These are phyloP conservation scores for Pichia sp. DNA, from an alignment of 1,139 yeast genomes.

Conservation along the genomic window DNA sequence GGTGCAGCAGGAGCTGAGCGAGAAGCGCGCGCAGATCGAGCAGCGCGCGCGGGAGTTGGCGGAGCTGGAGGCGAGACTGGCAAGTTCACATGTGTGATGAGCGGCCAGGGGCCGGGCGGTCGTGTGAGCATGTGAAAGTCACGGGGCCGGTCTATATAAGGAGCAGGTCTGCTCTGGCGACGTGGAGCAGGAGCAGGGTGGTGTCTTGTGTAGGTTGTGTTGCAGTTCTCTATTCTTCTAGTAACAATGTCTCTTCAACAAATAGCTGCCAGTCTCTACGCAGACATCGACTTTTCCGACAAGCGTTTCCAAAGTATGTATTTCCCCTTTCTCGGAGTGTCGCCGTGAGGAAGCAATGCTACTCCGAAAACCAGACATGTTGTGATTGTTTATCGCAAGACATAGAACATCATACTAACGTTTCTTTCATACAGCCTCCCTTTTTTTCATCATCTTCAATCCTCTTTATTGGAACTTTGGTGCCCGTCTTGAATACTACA, in stretches of 20 bases:
- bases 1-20: slow-evolving; percentile 82
- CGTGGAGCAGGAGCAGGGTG: too few species aligned
- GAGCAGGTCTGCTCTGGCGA: background rate
- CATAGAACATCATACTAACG: too few species aligned
- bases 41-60: slow-evolving; percentile 82
- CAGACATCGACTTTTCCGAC: slow-evolving; percentile 27
- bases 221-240: background rate
- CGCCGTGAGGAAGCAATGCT: too few species aligned
- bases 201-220: too few species aligned
- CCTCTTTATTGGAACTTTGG: slow-evolving; percentile 94
- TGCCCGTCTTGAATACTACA: slow-evolving; percentile 78
- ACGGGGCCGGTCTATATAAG: background rate
- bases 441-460: slow-evolving; percentile 71
- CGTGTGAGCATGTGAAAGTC: slow-evolving; percentile 5
- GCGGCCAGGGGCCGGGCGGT: too few species aligned
- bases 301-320: slow-evolving; percentile 25
- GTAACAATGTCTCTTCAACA: slow-evolving; percentile 12
- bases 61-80: slow-evolving; percentile 29
- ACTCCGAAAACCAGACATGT: too few species aligned
- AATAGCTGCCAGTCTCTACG: slow-evolving; percentile 19
- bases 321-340: background rate
- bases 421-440: slow-evolving; percentile 24
- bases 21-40: slow-evolving; percentile 75
- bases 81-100: slow-evolving; percentile 3
- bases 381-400: too few species aligned